Conservation (phyloP, 495 filamentous ascomycete genomes). For the Hypoxylon perforatum region DNA sequence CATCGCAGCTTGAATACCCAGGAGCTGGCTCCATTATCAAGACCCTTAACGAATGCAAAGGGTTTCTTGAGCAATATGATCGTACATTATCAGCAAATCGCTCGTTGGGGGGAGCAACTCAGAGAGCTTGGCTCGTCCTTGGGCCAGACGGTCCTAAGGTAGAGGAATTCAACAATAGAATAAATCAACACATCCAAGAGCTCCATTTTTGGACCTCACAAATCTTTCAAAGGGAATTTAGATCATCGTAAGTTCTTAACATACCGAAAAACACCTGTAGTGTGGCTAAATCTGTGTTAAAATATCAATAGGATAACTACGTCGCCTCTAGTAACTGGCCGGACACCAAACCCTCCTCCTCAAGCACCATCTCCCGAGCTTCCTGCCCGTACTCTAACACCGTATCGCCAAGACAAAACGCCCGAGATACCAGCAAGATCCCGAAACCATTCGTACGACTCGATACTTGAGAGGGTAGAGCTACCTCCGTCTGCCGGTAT, state of each 20-base stretch:
- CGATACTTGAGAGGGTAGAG: conserved; percentile 39
- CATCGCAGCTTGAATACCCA: conserved; percentile 14
- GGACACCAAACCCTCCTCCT: background rate
- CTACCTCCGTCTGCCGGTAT: conserved; percentile 22
- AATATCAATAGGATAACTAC: conserved; percentile 10
- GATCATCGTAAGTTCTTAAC: conserved; percentile 26
- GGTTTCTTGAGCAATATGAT: conserved; percentile 40
- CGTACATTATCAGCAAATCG: conserved; percentile 17
- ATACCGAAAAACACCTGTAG: background rate
- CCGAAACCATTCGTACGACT: conserved; percentile 25
- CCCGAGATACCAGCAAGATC: conserved; percentile 28
- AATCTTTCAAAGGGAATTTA: conserved; percentile 16
- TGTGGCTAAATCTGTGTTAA: conserved; percentile 10
- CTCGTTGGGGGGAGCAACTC: conserved; percentile 14
- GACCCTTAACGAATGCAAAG: conserved; percentile 39
- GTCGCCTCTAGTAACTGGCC: conserved; percentile 2
- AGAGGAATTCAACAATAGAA: conserved; percentile 38
- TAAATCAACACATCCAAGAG: conserved; percentile 29
- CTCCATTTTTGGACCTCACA: conserved; percentile 28
- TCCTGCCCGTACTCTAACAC: conserved; percentile 3
- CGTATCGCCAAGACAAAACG: conserved; percentile 12
- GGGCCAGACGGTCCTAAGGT: conserved; percentile 31
- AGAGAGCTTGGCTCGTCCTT: conserved; percentile 24
- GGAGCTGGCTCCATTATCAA: conserved; percentile 29
- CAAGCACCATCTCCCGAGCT: background rate